Evolutionary conservation across 805 yeast genomes (phyloP).

Genomic region (Candida gorgasii): DNA sequence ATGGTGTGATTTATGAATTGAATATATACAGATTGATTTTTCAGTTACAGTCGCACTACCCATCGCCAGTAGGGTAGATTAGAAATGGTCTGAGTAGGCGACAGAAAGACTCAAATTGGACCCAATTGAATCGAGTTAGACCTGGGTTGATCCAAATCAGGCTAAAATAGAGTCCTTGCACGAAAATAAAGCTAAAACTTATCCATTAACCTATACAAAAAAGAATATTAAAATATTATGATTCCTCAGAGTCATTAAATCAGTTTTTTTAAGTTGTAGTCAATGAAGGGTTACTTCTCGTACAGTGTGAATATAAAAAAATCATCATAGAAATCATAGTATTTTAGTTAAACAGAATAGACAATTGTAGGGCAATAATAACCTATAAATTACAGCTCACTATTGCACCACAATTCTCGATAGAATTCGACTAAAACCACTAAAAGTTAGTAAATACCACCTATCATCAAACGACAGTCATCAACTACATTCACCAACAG

Average conservation of each 20-base stretch:
- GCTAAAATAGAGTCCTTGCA: no score
- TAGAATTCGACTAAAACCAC: not conserved
- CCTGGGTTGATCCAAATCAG: no score
- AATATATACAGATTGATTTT: constrained; percentile 1
- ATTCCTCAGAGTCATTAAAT: constrained; percentile 48
- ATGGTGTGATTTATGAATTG: not conserved
- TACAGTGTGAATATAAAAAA: constrained; percentile 48
- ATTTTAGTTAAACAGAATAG: no score
- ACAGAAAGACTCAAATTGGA: no score
- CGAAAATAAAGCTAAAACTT: not conserved
- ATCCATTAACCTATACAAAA: constrained; percentile 7
- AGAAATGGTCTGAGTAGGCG: no score
- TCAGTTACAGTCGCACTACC: constrained; percentile 3
- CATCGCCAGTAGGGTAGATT: not conserved
- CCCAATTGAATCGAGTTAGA: no score
- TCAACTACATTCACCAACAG: constrained; percentile 43
- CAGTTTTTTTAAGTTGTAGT: constrained; percentile 41
- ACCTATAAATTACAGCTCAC: no score
- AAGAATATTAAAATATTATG: constrained; percentile 8
- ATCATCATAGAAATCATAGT: constrained; percentile 36
- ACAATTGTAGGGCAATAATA: not conserved
- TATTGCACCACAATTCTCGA: no score
- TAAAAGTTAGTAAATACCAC: constrained; percentile 2
- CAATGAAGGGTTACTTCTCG: constrained; percentile 40
- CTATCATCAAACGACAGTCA: constrained; percentile 47